Evolutionary conservation across 1,284 basidiomycete species (phyloP).

Genomic region (Earliella scabrosa): DNA sequence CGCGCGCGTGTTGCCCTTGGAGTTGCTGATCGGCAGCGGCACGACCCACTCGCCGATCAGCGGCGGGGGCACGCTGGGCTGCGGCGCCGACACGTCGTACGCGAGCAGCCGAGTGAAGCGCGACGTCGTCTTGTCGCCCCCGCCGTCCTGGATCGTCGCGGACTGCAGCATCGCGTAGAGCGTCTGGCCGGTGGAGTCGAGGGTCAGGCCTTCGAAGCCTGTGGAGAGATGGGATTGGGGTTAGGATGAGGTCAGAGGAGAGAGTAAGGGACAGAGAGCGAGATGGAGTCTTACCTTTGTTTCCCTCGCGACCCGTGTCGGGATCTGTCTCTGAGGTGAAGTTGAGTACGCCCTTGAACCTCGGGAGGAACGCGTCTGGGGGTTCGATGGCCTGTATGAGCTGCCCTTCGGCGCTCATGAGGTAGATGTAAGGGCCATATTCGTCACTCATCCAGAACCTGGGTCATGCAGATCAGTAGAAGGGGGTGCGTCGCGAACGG

Average conservation of each 20-base stretch:
- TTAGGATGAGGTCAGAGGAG: no score
- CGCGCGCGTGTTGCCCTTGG: slow-evolving; percentile 55
- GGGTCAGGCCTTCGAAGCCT: slow-evolving; percentile 71
- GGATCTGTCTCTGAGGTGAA: slow-evolving; percentile 60
- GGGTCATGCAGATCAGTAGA: background rate
- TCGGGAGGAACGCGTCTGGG: slow-evolving; percentile 56
- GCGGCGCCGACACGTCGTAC: slow-evolving; percentile 49
- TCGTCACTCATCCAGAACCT: slow-evolving; percentile 70
- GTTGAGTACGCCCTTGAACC: slow-evolving; percentile 51
- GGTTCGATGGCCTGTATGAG: slow-evolving; percentile 65
- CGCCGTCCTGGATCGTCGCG: slow-evolving; percentile 69
- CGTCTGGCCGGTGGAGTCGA: slow-evolving; percentile 49
- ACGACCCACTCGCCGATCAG: slow-evolving; percentile 67
- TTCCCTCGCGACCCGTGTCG: slow-evolving; percentile 50
- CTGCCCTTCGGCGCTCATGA: slow-evolving; percentile 47
- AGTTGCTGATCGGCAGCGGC: slow-evolving; percentile 56
- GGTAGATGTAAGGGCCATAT: slow-evolving; percentile 75
- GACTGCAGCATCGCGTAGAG: slow-evolving; percentile 69
- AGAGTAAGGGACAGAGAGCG: no score
- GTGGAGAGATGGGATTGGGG: background rate
- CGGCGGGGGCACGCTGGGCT: slow-evolving; percentile 32
- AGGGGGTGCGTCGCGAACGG: background rate
- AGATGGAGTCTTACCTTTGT: slow-evolving; percentile 47
- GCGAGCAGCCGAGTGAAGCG: slow-evolving; percentile 61
- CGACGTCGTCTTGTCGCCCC: slow-evolving; percentile 49